Conservation (phyloP, 169 alveolate genomes). For the Cryptosporidium xiaoi region DNA sequence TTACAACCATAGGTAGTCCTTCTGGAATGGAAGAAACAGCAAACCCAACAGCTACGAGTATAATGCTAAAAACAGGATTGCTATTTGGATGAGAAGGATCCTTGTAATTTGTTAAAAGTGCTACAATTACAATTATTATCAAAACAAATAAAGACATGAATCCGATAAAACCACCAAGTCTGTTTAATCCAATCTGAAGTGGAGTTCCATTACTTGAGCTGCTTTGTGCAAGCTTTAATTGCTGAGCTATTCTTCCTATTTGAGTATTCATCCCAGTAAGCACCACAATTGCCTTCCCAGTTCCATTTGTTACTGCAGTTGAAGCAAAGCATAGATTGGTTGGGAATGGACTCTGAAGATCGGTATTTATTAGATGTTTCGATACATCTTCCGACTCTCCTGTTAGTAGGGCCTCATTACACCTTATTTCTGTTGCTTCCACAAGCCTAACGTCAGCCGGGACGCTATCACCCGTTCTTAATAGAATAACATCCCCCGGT, state of each 20-base stretch:
- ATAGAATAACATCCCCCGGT: constrained; percentile 92
- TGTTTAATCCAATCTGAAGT: constrained; percentile 85
- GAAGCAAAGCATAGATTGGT: constrained; percentile 92
- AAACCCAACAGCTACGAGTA: constrained; percentile 95
- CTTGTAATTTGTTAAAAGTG: constrained; percentile 82
- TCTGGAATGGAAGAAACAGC: constrained; percentile 96
- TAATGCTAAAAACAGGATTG: constrained; percentile 85
- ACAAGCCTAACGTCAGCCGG: constrained; percentile 93
- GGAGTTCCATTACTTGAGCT: constrained; percentile 83
- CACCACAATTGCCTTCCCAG: constrained; percentile 91
- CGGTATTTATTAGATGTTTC: constrained; percentile 82
- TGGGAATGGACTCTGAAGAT: constrained; percentile 84
- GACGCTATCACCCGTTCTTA: constrained; percentile 91
- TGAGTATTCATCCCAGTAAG: constrained; percentile 93
- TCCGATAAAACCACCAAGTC: constrained; percentile 89
- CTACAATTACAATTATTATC: constrained; percentile 84
- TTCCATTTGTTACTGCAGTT: constrained; percentile 92
- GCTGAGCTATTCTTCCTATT: constrained; percentile 96
- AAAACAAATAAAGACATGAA: constrained; percentile 82
- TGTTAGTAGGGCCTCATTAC: constrained; percentile 94
- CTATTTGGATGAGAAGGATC: constrained; percentile 90
- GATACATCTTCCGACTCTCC: constrained; percentile 92
- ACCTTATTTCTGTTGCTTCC: constrained; percentile 90
- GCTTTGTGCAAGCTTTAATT: constrained; percentile 85
- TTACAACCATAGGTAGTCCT: constrained; percentile 98